phyloP scores from a whole-genome alignment of 306 rosid genomes.

The Vicia faba region DNA sequence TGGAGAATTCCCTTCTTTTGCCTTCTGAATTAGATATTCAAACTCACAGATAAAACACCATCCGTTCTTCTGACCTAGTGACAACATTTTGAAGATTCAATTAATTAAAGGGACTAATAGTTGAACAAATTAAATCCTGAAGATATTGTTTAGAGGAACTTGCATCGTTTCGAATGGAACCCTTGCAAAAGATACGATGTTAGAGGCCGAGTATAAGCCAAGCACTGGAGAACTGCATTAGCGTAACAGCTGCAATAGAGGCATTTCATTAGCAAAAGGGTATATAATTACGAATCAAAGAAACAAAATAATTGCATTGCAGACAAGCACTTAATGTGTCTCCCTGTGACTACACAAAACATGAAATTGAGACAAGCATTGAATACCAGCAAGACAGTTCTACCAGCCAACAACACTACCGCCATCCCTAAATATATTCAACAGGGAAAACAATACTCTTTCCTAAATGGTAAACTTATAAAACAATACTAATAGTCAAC shows the following conservation, averaged over 20 bases:
- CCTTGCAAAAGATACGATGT: constrained; percentile 68
- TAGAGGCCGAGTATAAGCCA: constrained; percentile 77
- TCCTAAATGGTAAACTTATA: no score
- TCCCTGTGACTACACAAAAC: constrained; percentile 26
- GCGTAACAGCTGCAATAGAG: constrained; percentile 74
- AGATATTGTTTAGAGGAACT: constrained; percentile 42
- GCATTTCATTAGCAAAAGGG: constrained; percentile 38
- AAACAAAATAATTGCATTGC: constrained; percentile 1
- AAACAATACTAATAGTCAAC: no score
- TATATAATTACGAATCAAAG: constrained; percentile 8
- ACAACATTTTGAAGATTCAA: constrained; percentile 32
- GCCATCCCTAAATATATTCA: no score
- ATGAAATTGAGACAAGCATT: constrained; percentile 18
- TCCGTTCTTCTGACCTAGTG: constrained; percentile 70
- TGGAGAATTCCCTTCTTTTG: constrained; percentile 70
- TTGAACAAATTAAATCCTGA: constrained; percentile 31
- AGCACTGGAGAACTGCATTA: constrained; percentile 82
- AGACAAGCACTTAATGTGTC: constrained; percentile 29
- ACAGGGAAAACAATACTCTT: no score
- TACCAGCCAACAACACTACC: constrained; percentile 20
- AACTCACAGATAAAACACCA: constrained; percentile 91
- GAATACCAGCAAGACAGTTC: constrained; percentile 16
- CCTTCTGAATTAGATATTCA: constrained; percentile 64
- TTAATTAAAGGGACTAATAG: constrained; percentile 32
- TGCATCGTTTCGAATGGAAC: constrained; percentile 68